These are phyloP conservation scores for Xylariaceae sp. DNA, from an alignment of 2,329 filamentous ascomycete genomes.

Conservation along the genomic window DNA sequence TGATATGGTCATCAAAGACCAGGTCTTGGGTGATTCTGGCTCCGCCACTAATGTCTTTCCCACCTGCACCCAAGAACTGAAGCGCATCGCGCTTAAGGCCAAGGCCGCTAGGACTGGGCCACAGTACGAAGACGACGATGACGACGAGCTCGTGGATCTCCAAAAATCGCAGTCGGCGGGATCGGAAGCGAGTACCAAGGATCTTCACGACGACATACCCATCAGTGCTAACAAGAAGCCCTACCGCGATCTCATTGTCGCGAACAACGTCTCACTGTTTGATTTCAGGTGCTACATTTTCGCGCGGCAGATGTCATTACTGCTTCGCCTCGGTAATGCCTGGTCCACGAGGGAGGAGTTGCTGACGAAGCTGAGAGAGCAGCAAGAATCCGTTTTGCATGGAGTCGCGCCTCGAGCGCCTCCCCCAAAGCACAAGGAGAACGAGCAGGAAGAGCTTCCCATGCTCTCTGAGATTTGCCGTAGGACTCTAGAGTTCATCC, in stretches of 20 bases:
- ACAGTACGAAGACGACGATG: conserved; percentile 26
- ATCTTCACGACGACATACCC: conserved; percentile 53
- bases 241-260: conserved; percentile 87
- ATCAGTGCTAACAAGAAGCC: conserved; percentile 67
- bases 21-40: conserved; percentile 57
- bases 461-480: conserved; percentile 84
- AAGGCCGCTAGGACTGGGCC: conserved; percentile 40
- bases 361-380: conserved; percentile 57
- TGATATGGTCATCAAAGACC: conserved; percentile 76
- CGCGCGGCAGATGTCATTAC: conserved; percentile 75
- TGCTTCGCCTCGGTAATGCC: conserved; percentile 78
- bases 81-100: conserved; percentile 52
- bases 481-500: conserved; percentile 78
- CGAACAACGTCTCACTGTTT: conserved; percentile 92
- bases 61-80: conserved; percentile 69
- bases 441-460: conserved; percentile 67
- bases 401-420: conserved; percentile 52
- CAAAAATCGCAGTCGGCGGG: conserved; percentile 38
- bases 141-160: conserved; percentile 45
- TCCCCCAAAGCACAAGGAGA: conserved; percentile 46
- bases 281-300: conserved; percentile 96
- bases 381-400: conserved; percentile 55
- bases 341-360: conserved; percentile 60
- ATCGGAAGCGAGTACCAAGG: conserved; percentile 23
- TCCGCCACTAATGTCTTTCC: conserved; percentile 71